Conservation (phyloP, 1,284 basidiomycete species). For the Marasmius sp. region DNA sequence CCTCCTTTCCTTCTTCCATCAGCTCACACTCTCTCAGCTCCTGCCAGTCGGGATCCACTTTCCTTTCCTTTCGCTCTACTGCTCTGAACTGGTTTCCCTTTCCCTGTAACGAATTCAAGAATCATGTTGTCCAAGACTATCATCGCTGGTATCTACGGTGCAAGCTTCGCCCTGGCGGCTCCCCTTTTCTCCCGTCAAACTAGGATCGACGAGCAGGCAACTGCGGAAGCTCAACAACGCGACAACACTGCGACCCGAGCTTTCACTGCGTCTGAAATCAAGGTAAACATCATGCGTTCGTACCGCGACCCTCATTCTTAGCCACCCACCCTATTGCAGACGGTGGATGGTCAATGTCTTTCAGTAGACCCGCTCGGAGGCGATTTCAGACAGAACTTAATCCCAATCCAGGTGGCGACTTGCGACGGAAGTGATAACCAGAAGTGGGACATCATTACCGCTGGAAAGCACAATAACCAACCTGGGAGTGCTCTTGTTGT, state of each 20-base stretch:
- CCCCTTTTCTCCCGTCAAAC: conserved; percentile 18
- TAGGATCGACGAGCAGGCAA: conserved; percentile 16
- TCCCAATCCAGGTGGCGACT: conserved; percentile 14
- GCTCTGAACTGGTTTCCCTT: conserved; percentile 9
- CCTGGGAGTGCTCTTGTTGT: conserved; percentile 14
- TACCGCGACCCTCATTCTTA: not conserved
- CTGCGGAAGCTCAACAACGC: conserved; percentile 19
- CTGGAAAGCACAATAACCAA: conserved; percentile 16
- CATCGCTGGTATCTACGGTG: conserved; percentile 20
- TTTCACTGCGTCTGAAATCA: conserved; percentile 14
- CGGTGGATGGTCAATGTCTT: conserved; percentile 18
- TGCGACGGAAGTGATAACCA: conserved; percentile 21
- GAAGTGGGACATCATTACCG: conserved; percentile 21
- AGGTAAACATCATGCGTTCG: conserved; percentile 4
- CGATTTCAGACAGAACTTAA: conserved; percentile 24
- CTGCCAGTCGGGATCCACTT: conserved; percentile 23
- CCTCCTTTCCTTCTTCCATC: conserved; percentile 7
- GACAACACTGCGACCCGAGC: conserved; percentile 19
- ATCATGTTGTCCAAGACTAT: conserved; percentile 17
- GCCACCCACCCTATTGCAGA: conserved; percentile 6
- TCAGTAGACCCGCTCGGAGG: conserved; percentile 18
- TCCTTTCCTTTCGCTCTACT: conserved; percentile 8
- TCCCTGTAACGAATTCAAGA: not conserved
- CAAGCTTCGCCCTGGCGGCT: conserved; percentile 19
- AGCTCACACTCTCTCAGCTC: conserved; percentile 7